Evolutionary conservation across 2,329 filamentous ascomycete genomes (phyloP), one percentile per base, ranked within the genome.

Genomic region (Penicillium sp.): DNA sequence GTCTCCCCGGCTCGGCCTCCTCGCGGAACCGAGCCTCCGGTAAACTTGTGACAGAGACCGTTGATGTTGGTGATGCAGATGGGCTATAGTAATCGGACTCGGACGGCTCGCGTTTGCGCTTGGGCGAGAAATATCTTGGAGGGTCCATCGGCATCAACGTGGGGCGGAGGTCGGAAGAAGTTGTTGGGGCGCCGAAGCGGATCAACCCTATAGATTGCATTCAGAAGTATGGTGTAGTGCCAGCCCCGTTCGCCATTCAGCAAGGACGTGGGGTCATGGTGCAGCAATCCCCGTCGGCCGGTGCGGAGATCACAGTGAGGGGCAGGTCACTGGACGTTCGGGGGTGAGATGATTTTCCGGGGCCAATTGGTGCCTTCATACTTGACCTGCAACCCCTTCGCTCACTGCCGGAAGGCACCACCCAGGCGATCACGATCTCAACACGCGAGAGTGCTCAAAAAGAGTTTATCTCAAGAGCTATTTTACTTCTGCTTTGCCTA

Each of bases 41-140:
- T 35, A 71, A 58, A 59, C 71, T 76, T 5, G 62, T 55, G 8
- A 68, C 62, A 14, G 75, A 76, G 17, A 67, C 55, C 15, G 65
- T 71, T 7, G 75, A 75, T 31, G 70, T 68, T 17, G 74, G 70
- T n/a, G 75, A 72, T n/a, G 66, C 61, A 7, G 74, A 69, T 20
- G 65, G 67, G 48, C 68, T 75, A 61, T 66, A 67, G 45, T 55
- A 63, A 50, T 71, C 67, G 8, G 68, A 68, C 25, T 75, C 73
- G 37, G 72, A 69, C 20, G 71, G 66, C 56, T 69, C 67, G 66
- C 74, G 68, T 67, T 75, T 76, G 61, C 72, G 72, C 66, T 74
- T 76, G 38, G 71, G 69, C 34, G 69, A 75, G 54, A 68, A 70
- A 58, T 68, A 69, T 54, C 52, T 62, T 60, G 67, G 64, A 59